These are phyloP conservation scores for Phialophora tarda DNA, from an alignment of 2,329 filamentous ascomycete genomes.

Conservation along the genomic window DNA sequence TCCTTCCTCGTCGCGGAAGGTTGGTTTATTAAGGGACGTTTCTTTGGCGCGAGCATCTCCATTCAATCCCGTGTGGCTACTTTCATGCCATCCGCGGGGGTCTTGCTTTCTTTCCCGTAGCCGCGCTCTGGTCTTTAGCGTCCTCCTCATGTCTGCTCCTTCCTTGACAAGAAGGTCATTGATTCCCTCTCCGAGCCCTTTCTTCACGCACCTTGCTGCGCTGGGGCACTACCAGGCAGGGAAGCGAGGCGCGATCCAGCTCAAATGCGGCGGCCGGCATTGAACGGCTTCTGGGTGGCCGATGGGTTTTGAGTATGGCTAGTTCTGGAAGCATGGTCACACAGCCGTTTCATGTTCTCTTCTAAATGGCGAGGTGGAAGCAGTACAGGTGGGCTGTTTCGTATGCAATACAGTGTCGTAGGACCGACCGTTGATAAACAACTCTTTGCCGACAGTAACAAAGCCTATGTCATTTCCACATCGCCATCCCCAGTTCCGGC, in stretches of 20 bases:
- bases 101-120: too few relatives aligned
- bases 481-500: slow-evolving; percentile 28
- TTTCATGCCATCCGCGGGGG: not conserved
- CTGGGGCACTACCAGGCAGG: too few relatives aligned
- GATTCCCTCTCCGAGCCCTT: too few relatives aligned
- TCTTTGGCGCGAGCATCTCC: not conserved
- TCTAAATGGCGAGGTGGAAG: too few relatives aligned
- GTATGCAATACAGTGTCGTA: not conserved
- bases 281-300: not conserved
- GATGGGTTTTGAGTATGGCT: not conserved
- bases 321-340: not conserved
- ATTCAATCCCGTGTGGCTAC: not conserved
- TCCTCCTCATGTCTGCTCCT: not conserved
- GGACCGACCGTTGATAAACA: not conserved
- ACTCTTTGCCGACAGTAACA: not conserved
- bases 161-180: too few relatives aligned
- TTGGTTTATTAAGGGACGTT: too few relatives aligned
- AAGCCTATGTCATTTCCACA: slow-evolving; percentile 32
- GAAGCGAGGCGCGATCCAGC: not conserved
- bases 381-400: too few relatives aligned
- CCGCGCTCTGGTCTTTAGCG: not conserved
- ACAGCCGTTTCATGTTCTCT: too few relatives aligned
- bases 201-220: too few relatives aligned
- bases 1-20: not conserved
- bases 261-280: not conserved